These are phyloP conservation scores for Xylariales sp. DNA, from an alignment of 2,329 filamentous ascomycete genomes.

Conservation along the genomic window DNA sequence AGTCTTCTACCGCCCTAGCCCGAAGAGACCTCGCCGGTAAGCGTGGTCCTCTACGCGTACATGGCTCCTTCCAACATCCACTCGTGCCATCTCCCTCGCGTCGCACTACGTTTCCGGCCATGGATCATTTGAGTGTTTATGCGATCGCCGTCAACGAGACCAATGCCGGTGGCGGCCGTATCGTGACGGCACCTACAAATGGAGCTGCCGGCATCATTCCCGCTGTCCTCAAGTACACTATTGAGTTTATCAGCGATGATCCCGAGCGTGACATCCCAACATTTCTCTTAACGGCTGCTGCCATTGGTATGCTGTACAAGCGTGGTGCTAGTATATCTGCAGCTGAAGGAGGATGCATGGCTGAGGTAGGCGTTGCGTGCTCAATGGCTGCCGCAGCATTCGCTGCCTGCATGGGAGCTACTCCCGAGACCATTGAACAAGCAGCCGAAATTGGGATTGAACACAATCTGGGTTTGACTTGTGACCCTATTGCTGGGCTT, in stretches of 20 bases:
- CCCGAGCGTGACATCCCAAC: conserved; percentile 43
- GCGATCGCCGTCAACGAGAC: conserved; percentile 50
- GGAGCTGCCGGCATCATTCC: conserved; percentile 48
- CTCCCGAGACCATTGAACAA: conserved; percentile 44
- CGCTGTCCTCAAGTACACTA: conserved; percentile 43
- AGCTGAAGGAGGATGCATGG: conserved; percentile 48
- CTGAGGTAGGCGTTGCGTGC: conserved; percentile 48
- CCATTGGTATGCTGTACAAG: conserved; percentile 50
- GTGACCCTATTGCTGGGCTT: conserved; percentile 45
- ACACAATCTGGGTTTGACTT: conserved; percentile 46
- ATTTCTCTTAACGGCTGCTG: conserved; percentile 43
- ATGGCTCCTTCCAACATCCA: conserved; percentile 41
- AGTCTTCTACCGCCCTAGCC: conserved; percentile 12
- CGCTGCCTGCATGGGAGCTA: conserved; percentile 47
- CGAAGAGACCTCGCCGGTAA: conserved; percentile 16
- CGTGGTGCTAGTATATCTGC: conserved; percentile 47
- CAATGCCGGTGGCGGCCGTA: conserved; percentile 45
- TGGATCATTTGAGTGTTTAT: conserved; percentile 47
- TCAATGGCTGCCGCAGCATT: conserved; percentile 48
- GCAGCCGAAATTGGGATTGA: conserved; percentile 49
- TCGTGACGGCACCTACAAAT: conserved; percentile 48
- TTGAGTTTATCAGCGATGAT: conserved; percentile 47
- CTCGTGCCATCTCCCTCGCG: conserved; percentile 39
- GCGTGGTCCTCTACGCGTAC: conserved; percentile 33
- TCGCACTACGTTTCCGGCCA: conserved; percentile 42